Evolutionary conservation across 331 rosid species (phyloP), one percentile per base, ranked within the genome.

Genomic region (Saraca asoca): DNA sequence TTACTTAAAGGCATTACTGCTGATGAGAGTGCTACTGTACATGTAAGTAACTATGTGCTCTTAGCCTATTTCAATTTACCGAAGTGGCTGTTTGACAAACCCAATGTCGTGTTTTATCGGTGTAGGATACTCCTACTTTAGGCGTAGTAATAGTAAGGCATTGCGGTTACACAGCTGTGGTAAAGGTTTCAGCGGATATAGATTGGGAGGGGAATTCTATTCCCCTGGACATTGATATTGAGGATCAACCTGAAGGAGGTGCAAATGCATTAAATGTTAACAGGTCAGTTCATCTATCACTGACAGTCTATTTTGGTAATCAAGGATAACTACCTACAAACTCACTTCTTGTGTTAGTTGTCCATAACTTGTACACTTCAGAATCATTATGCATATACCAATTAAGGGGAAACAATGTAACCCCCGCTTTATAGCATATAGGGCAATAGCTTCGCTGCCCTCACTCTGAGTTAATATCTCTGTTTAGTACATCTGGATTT

Each of bases 11-110:
- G 98, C 76, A 85, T 93, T 70, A 93, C 97, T 18, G 97, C 98
- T 51, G 98, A 93, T 76, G 98, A 93, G 74, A 93, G 98, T 78
- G 97, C 95, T 66, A 88, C 98, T 9, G 98, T 93, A 71, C 98
- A 93, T 81, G 98, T 93, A 79, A 80, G 90, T 82, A 66, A 51
- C 38, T 20, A 38, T 10, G 16, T 57, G n/a, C 73, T 58, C 35
- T 38, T 17, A 55, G 34, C 62, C 64, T 63, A 15, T 24, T 48
- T 18, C 35, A 72, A 31, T 51, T 44, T 55, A 57, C 55, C 43
- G 17, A 53, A 46, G 24, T 51, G 44, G 20, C 13, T 49, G 38
- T 60, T 62, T 73, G 15, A 56, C 54, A 19, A 43, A 39, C 64
- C 64, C 75, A 59, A 43, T 5, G 11, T 58, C 31, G 64, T 43